Conservation (phyloP, 1,139 yeast species). For the Arxiozyma telluris region DNA sequence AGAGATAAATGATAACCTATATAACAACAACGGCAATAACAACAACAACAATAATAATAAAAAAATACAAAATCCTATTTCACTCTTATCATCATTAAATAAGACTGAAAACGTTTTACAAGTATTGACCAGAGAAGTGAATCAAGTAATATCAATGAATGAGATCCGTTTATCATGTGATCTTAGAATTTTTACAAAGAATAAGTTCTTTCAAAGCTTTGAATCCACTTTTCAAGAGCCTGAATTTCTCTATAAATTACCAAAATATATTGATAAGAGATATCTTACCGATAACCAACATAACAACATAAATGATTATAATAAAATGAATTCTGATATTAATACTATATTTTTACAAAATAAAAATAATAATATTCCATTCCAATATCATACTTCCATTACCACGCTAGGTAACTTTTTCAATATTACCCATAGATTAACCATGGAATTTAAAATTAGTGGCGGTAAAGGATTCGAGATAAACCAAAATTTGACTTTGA, state of each 20-base stretch:
- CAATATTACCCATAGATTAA: slow-evolving; percentile 44
- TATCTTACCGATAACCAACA: background rate
- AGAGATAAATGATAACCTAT: slow-evolving; percentile 28
- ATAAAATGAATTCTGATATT: slow-evolving; percentile 2
- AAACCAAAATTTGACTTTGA: slow-evolving; percentile 44
- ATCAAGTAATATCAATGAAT: slow-evolving; percentile 22
- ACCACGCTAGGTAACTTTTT: slow-evolving; percentile 46
- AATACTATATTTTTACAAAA: slow-evolving; percentile 21
- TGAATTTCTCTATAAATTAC: slow-evolving; percentile 24
- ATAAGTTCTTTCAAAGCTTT: slow-evolving; percentile 22
- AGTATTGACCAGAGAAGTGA: slow-evolving; percentile 22
- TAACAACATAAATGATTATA: background rate
- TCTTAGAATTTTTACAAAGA: slow-evolving; percentile 22
- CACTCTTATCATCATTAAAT: background rate
- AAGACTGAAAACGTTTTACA: slow-evolving; percentile 25
- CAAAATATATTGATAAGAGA: slow-evolving; percentile 5
- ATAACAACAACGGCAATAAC: background rate
- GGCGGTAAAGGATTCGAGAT: slow-evolving; percentile 44
- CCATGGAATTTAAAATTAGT: slow-evolving; percentile 41
- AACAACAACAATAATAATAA: background rate
- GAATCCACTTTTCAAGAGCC: slow-evolving; percentile 28
- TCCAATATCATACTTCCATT: slow-evolving; percentile 33
- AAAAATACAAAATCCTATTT: background rate
- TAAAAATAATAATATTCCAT: slow-evolving; percentile 24
- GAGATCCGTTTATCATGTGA: slow-evolving; percentile 19